Conservation (phyloP, 208 protist genomes). For the Crithidia mellificae region DNA sequence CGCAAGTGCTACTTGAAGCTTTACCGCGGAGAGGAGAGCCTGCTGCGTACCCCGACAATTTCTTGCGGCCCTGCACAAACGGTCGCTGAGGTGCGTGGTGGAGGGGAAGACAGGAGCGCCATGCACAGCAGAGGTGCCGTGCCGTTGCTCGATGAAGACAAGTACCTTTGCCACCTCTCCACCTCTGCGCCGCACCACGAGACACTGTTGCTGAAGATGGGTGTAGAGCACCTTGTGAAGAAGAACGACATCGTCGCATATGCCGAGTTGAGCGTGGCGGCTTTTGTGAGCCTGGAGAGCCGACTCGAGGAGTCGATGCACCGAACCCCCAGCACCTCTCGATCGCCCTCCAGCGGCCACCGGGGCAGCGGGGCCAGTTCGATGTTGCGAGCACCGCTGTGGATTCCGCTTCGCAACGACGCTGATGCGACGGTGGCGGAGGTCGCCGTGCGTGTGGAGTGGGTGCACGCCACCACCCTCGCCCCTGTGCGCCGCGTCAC, state of each 20-base stretch:
- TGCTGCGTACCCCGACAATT: constrained; percentile 24
- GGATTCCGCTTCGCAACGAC: background rate
- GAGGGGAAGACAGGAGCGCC: no score
- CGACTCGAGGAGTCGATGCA: constrained; percentile 19
- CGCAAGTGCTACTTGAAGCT: constrained; percentile 17
- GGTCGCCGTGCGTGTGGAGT: constrained; percentile 21
- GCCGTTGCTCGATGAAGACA: constrained; percentile 17
- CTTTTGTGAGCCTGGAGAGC: constrained; percentile 17
- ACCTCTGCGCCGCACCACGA: constrained; percentile 16
- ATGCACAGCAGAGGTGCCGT: background rate
- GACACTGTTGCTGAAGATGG: constrained; percentile 12
- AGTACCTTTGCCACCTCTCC: constrained; percentile 17
- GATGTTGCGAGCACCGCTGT: background rate
- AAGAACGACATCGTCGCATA: constrained; percentile 25
- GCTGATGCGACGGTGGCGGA: background rate
- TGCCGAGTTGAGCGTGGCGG: constrained; percentile 22
- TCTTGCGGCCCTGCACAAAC: background rate
- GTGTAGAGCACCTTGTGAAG: constrained; percentile 12
- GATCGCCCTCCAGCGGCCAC: background rate
- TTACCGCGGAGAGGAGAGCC: constrained; percentile 5
- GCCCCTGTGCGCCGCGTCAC: constrained; percentile 14
- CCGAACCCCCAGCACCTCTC: background rate
- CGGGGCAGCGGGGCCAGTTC: background rate
- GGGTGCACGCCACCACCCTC: background rate
- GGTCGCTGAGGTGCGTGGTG: background rate